These are phyloP conservation scores for Echium plantagineum DNA, from an alignment of 257 asterid genomes.

Conservation along the genomic window DNA sequence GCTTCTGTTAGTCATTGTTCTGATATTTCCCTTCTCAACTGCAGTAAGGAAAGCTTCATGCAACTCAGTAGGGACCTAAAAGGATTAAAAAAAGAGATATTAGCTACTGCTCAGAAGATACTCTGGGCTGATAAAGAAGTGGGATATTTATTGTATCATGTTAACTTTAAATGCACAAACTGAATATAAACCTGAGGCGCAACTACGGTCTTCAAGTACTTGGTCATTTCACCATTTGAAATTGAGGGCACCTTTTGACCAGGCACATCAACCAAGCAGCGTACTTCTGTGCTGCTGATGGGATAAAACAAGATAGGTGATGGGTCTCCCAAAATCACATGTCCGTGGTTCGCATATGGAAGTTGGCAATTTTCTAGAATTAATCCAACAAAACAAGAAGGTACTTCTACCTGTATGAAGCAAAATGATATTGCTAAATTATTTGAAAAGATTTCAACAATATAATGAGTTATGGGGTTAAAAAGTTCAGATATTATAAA, in stretches of 20 bases:
- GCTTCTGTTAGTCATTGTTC: slow-evolving; percentile 59
- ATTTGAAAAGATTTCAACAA: background rate
- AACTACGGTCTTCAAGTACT: slow-evolving; percentile 32
- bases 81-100: background rate
- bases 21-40: slow-evolving; percentile 42
- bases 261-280: slow-evolving; percentile 51
- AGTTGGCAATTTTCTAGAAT: slow-evolving; percentile 41
- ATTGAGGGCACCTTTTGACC: slow-evolving; percentile 50
- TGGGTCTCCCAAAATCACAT: slow-evolving; percentile 42
- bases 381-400: slow-evolving; percentile 55
- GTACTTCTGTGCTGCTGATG: slow-evolving; percentile 42
- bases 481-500: background rate
- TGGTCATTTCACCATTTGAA: slow-evolving; percentile 43
- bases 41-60: slow-evolving; percentile 39
- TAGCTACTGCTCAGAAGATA: background rate
- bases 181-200: slow-evolving; percentile 37
- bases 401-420: slow-evolving; percentile 36
- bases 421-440: background rate
- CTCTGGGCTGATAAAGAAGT: background rate
- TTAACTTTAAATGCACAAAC: no score
- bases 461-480: background rate
- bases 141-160: background rate
- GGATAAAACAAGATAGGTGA: slow-evolving; percentile 51
- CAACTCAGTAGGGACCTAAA: slow-evolving; percentile 42
- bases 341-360: slow-evolving; percentile 43